Base-by-base conservation (phyloP, 306 rosid species). In the Urtica urens region DNA sequence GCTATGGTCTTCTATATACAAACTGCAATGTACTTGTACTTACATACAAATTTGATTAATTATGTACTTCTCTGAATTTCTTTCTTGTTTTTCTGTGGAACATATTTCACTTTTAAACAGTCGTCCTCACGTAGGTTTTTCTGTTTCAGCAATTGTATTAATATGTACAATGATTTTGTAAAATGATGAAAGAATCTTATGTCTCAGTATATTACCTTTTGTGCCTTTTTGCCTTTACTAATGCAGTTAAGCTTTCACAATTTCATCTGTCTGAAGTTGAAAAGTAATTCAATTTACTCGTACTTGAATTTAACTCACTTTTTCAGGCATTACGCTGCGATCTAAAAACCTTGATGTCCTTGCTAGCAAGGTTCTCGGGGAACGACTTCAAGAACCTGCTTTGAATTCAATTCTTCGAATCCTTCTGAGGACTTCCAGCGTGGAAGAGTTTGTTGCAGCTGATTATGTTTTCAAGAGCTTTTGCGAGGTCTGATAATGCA, bases 301-400 rank as follows among this genome's bases (percentile, higher is more conserved):
- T 46, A 35, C 68, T 24, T 55, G 46, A 30, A 12, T 39, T 46
- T 67, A 53, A 50, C 43, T 55, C 38, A 23, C 44, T 38, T 61
- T 57, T 16, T 54, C 63, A 87, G 96, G 96, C 85, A 17, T 51
- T 82, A 62, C 72, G 58, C 63, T 87, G 92, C 63, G 75, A 79
- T 51, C 79, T 42, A 78, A 80, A 57, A 83, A 73, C 68, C 68
- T 60, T 58, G 96, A 80, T 37, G 78, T 64, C 58, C 76, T 87
- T 55, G 82, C 87, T 21, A 75, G 82, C 74, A 87, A 78, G 76
- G 58, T 64, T 64, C 87, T 83, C 46, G 96, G 96, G 40, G 94
- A 83, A 74, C 80, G 75, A 46, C 80, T 74, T 19, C 87, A 80
- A 62, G 96, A 87, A 66, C 80, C 82, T 78, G 93, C 94, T 66